Evolutionary conservation across 2,329 filamentous ascomycete species (phyloP).

Genomic region (Nemania abortiva): DNA sequence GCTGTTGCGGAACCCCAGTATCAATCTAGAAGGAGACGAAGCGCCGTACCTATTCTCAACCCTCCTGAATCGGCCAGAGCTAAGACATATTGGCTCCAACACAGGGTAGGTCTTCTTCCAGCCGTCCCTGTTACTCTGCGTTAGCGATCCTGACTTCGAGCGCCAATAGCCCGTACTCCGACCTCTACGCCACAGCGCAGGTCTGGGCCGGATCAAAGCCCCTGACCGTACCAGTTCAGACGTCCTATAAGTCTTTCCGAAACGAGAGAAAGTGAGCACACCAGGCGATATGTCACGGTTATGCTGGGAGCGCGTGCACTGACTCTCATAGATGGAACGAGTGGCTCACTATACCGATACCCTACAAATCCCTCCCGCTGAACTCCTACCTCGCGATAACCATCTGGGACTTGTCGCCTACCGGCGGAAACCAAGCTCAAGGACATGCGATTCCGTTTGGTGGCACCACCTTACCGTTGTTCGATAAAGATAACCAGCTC

Average conservation of each 20-base stretch:
- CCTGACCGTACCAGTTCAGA: conserved; percentile 90
- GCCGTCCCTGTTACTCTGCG: background rate
- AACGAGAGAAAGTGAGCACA: conserved; percentile 67
- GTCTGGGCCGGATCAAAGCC: conserved; percentile 97
- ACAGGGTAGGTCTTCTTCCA: conserved; percentile 65
- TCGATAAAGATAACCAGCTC: conserved; percentile 90
- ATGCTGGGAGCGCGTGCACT: conserved; percentile 11
- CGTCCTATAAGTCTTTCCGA: conserved; percentile 91
- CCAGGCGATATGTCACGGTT: conserved; percentile 30
- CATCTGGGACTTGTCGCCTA: conserved; percentile 91
- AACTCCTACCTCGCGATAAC: conserved; percentile 91
- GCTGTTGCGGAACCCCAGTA: conserved; percentile 50
- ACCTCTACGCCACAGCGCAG: conserved; percentile 92
- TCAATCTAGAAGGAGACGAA: conserved; percentile 78
- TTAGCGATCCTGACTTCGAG: conserved; percentile 46
- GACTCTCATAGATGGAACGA: conserved; percentile 82
- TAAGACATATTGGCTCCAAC: conserved; percentile 90
- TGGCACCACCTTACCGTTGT: conserved; percentile 91
- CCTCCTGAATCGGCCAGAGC: conserved; percentile 80
- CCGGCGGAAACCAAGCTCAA: conserved; percentile 75
- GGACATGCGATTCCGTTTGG: conserved; percentile 91
- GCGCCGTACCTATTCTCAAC: conserved; percentile 80
- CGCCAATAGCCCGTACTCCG: conserved; percentile 75
- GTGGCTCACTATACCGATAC: conserved; percentile 90
- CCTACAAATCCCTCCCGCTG: conserved; percentile 83